Base-by-base conservation (phyloP, 176 grass and related monocot species). In the Poa pratensis region DNA sequence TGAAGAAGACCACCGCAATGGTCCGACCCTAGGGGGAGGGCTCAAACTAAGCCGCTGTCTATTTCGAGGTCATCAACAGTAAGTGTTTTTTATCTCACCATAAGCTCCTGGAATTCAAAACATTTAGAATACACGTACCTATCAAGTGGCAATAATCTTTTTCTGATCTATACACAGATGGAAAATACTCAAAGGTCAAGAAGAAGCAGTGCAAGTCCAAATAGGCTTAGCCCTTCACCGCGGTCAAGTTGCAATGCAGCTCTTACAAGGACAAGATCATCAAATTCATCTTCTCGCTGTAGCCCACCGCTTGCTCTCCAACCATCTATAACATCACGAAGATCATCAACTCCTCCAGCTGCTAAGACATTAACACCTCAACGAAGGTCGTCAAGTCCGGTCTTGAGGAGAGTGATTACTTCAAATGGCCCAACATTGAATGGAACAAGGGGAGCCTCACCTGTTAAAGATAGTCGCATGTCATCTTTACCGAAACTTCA, bases 201-300 rank as follows among this genome's bases (percentile, higher is more conserved):
- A 75, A 98, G 93, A 83, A 98, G 91, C 86, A 98, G 93, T 80
- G 89, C 93, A 20, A 98, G 93, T 66, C 93, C 91, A 76, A 85
- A 80, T 87, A 87, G 93, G 85, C 86, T 89, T 82, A 98, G 96
- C 50, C 81, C 78, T 15, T 95, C 93, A n/a, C 86, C 96, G 37
- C 83, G 81, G 55, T 95, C 86, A 75, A 69, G 6, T 32, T 89
- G 67, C 65, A 64, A 64, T 64, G 61, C 14, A 32, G 61, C 61
- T 64, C 61, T 64, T 64, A 64, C 79, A 71, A 88, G 90, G 86
- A 64, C 86, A 81, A 91, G 90, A 86, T 84, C 86, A 24, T 94
- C 86, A 77, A 88, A 76, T 90, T 94, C 90, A 90, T 82, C 88
- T 75, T 94, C 95, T 61, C 90, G 88, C 65, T 87, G 85, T 23